Percentiles rank a stretch among this genome's conserved stretches.
These are phyloP conservation scores for Alnus glutinosa DNA, from an alignment of 306 rosid genomes.

Conservation along the genomic window DNA sequence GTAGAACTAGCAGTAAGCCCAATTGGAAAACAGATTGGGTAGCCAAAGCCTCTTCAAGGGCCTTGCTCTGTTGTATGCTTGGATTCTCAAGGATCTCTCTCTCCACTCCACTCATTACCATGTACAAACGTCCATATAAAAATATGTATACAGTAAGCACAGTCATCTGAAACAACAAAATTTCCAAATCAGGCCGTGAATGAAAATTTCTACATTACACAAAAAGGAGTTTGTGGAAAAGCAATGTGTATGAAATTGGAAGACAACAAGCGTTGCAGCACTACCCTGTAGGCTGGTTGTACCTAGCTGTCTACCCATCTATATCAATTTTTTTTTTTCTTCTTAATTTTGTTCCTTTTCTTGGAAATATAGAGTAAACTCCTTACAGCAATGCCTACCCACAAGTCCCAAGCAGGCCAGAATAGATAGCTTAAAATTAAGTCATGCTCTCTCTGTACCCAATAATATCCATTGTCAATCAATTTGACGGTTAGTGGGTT, in stretches of 20 bases:
- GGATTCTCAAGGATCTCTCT: slow-evolving; percentile 65
- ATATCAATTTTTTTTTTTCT: too few species aligned
- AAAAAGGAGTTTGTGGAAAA: background rate
- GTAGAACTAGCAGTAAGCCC: slow-evolving; percentile 78
- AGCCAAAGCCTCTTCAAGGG: slow-evolving; percentile 92
- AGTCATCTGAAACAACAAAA: slow-evolving; percentile 61
- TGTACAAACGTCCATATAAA: slow-evolving; percentile 85
- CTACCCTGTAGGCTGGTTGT: background rate
- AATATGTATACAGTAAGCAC: slow-evolving; percentile 81
- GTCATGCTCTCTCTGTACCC: background rate
- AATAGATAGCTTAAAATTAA: background rate
- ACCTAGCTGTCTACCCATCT: background rate
- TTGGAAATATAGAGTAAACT: background rate
- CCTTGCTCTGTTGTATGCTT: slow-evolving; percentile 56
- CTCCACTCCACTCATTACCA: slow-evolving; percentile 98
- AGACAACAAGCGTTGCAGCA: background rate
- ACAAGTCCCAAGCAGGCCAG: background rate
- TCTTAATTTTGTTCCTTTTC: background rate
- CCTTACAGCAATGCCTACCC: background rate
- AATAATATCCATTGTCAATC: background rate
- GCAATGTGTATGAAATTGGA: background rate
- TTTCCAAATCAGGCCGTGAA: slow-evolving; percentile 16
- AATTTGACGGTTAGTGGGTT: background rate
- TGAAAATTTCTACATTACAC: background rate
- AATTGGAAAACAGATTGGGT: slow-evolving; percentile 84